These are phyloP conservation scores for Geotrichum australiense DNA, from an alignment of 1,139 yeast species.

Conservation along the genomic window DNA sequence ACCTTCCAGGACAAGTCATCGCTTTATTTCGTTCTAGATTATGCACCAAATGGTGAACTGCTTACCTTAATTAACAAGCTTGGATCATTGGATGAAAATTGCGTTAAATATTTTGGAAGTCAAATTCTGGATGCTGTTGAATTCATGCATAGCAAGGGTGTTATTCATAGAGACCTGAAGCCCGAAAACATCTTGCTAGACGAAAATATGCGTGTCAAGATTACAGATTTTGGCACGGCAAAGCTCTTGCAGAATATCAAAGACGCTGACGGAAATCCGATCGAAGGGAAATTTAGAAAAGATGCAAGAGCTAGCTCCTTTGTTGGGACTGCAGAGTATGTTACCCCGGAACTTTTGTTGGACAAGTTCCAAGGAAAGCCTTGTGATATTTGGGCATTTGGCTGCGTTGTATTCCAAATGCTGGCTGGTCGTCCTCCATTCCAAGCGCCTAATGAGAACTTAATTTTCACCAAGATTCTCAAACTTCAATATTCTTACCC, in stretches of 20 bases:
- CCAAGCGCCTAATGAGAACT: slow-evolving; percentile 86
- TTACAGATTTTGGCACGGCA: slow-evolving; percentile 99
- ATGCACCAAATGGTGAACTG: slow-evolving; percentile 87
- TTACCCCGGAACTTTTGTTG: slow-evolving; percentile 84
- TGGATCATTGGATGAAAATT: slow-evolving; percentile 70
- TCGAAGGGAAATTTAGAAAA: slow-evolving; percentile 33
- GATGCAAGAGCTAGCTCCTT: slow-evolving; percentile 73
- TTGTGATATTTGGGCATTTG: slow-evolving; percentile 94
- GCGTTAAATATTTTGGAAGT: slow-evolving; percentile 63
- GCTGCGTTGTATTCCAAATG: slow-evolving; percentile 91
- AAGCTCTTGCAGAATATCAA: slow-evolving; percentile 53
- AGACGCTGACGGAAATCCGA: slow-evolving; percentile 20
- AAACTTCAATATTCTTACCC: slow-evolving; percentile 76
- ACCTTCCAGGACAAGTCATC: slow-evolving; percentile 91
- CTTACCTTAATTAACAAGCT: slow-evolving; percentile 67
- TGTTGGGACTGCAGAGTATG: slow-evolving; percentile 83
- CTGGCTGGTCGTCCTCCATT: slow-evolving; percentile 94
- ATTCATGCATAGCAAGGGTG: slow-evolving; percentile 75
- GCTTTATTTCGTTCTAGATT: slow-evolving; percentile 84
- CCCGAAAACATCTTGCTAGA: slow-evolving; percentile 85
- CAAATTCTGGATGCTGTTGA: slow-evolving; percentile 83
- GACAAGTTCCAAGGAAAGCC: slow-evolving; percentile 80
- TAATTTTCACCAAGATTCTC: slow-evolving; percentile 88
- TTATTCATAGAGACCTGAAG: slow-evolving; percentile 87
- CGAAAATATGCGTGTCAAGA: slow-evolving; percentile 67